Base-by-base conservation (phyloP, 2,329 filamentous ascomycete species). In the Calonectria pteridis region DNA sequence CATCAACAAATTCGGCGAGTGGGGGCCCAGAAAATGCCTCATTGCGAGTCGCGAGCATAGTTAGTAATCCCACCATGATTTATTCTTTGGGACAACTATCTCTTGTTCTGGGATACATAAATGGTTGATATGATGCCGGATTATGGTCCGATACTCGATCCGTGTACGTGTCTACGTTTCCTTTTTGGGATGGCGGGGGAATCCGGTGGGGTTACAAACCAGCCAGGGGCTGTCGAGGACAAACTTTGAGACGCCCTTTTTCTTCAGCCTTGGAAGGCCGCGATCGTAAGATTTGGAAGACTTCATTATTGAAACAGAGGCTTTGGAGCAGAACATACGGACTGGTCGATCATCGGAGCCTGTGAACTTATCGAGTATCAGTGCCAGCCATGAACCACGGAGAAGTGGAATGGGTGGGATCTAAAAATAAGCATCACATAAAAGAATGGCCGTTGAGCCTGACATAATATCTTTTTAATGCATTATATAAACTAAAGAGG, bases 11-110 rank as follows among this genome's bases (percentile, higher is more conserved):
- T 62, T 59, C 6, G 23, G 33, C 3, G 55, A 40, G 55, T 62
- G 55, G 55, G 50, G 55, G 23, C 14, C 33, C 55, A 3, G 35
- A 62, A 62, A 62, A 62, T 62, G 55, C 55, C 55, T 62, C 55
- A 62, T 28, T 40, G 33, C 23, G 20, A 37, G 43, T 29, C 55
- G 35, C 2, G 13, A 14, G 3, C 14, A 40, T 6, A 28, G 55
- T 62, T 62, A 62, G 55, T 40, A 62, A 40, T 40, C 55, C 11
- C 20, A 16, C 18, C 7, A 23, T 11, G 23, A 62, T 62, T 20
- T 18, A 9, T 62, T 5, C 11, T 9, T 3, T 5, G 2, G 29
- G 16, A 16, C 3, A 11, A 62, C n/a, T 28, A 11, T 26, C 9
- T 26, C 6, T 40, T 40, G 3, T 4, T 16, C 33, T 59, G 11